Evolutionary conservation across 2,329 filamentous ascomycete genomes (phyloP), one percentile per base, ranked within the genome.

Genomic region (Cadophora sp.): DNA sequence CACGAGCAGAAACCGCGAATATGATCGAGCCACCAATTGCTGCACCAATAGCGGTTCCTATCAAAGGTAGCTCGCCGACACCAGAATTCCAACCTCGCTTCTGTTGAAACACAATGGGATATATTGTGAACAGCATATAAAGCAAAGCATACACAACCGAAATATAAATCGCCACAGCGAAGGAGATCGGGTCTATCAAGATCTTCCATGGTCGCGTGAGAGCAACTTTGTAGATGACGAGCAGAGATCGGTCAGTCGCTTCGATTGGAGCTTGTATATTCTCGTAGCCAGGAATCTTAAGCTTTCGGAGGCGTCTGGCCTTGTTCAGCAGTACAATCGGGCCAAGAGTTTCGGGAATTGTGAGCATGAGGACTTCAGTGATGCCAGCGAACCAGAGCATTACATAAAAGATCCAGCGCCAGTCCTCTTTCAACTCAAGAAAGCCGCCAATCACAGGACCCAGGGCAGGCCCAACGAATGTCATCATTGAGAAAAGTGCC

Each of bases 121-220:
- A 76, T 34, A 76, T 76, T 19, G 74, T 75, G 63, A 77, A 77
- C 0, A 77, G 64, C 73, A 77, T 76, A 37, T 77, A 77, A 1
- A 77, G 64, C 7, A 77, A 55, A 1, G 66, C 68, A 56, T 77
- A 77, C 1, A 76, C 74, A 5, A 76, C 65, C 0, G 88, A 91
- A 90, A 96, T 94, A 83, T 97, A 97, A 3, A 97, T 73, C 0
- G 90, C 89, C 75, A 97, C 91, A 76, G 95, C 87, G 72, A 97
- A 87, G 53, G 96, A 92, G 75, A 97, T 97, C 34, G 92, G 88
- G 79, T 97, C 93, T 77, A 97, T 96, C 0, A 97, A 85, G 0
- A 97, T 86, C 0, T 90, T 92, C 94, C 94, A 97, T n/a, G 91
- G 90, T 78, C 97, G 97, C 0, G 92, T 86, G 0, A 93, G 89